These are phyloP conservation scores for Acorus calamus DNA, from an alignment of 106 monocot species.

Conservation along the genomic window DNA sequence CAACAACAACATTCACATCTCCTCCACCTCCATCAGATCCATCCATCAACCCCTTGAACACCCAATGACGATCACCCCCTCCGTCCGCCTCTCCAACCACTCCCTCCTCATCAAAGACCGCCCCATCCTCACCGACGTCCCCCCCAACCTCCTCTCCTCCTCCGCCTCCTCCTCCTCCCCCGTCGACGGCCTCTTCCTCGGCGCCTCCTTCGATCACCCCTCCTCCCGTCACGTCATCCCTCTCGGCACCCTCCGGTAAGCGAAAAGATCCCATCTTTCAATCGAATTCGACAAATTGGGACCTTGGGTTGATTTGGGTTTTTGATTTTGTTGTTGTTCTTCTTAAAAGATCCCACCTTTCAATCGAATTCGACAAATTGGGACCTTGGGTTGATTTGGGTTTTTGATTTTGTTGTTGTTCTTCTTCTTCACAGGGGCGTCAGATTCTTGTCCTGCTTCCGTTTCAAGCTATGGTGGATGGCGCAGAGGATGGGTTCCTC, in stretches of 20 bases:
- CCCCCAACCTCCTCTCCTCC: constrained; percentile 29
- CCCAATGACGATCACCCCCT: constrained; percentile 45
- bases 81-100: constrained; percentile 34
- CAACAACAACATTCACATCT: no score
- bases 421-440: constrained; percentile 14
- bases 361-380: no score
- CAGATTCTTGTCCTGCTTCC: constrained; percentile 49
- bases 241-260: constrained; percentile 58
- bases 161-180: constrained; percentile 33
- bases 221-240: constrained; percentile 55
- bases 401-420: neutral
- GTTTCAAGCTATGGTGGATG: constrained; percentile 83
- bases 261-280: no score
- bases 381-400: neutral
- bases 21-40: no score
- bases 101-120: constrained; percentile 36
- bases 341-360: no score
- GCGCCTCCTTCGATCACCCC: constrained; percentile 26
- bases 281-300: no score
- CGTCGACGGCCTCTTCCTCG: constrained; percentile 64
- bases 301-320: no score
- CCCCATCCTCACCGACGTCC: constrained; percentile 53
- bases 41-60: no score
- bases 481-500: constrained; percentile 48
- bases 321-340: no score